Evolutionary conservation across 2,329 filamentous ascomycete genomes (phyloP).

Genomic region (Fusarium sp.): DNA sequence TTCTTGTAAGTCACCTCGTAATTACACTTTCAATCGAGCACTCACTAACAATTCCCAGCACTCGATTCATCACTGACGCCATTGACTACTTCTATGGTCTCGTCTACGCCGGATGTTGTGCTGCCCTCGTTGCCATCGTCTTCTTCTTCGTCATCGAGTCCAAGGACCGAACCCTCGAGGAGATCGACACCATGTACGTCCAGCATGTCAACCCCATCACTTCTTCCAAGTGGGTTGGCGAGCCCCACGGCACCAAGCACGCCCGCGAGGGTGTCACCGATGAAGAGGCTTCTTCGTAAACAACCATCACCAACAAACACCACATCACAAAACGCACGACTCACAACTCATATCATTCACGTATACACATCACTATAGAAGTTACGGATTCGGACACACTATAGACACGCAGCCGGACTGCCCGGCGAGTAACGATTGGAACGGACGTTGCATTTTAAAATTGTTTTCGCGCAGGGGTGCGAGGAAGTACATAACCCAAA

Average conservation of each 20-base stretch:
- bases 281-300: slow-evolving; percentile 33
- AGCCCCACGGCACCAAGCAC: slow-evolving; percentile 13
- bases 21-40: fast-evolving
- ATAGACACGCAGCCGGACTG: slow-evolving; percentile 23
- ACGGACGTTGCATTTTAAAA: slow-evolving; percentile 24
- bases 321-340: background rate
- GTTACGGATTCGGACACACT: background rate
- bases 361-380: slow-evolving; percentile 1
- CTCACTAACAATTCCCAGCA: slow-evolving; percentile 51
- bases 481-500: slow-evolving; percentile 18
- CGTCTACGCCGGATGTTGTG: slow-evolving; percentile 75
- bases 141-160: slow-evolving; percentile 82
- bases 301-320: background rate
- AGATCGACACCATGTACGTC: slow-evolving; percentile 81
- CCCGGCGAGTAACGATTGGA: slow-evolving; percentile 27
- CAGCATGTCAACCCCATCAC: slow-evolving; percentile 60
- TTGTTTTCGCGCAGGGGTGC: slow-evolving; percentile 1
- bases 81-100: slow-evolving; percentile 78
- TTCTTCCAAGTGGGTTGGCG: slow-evolving; percentile 47
- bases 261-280: slow-evolving; percentile 25
- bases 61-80: slow-evolving; percentile 75
- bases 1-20: slow-evolving; percentile 53
- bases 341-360: background rate
- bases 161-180: slow-evolving; percentile 76
- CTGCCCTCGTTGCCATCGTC: slow-evolving; percentile 69